Base-by-base conservation (phyloP, 2,329 filamentous ascomycete species). In the Hypoxylon sp. region DNA sequence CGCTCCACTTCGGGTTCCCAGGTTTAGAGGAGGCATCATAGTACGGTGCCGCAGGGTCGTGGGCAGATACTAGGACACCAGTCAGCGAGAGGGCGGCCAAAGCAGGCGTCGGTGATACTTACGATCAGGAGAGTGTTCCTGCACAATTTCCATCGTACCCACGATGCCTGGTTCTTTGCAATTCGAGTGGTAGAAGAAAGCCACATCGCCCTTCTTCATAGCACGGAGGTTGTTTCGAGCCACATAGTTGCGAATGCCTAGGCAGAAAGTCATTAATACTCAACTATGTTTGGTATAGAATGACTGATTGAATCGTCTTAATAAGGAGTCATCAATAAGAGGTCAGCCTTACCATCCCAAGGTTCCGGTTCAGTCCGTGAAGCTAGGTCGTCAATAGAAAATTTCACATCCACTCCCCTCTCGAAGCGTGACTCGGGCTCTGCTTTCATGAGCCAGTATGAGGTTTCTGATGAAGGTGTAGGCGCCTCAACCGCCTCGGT, bases 161-260 rank as follows among this genome's bases (percentile, higher is more conserved):
- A 88, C 92, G 43, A 98, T 92, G 2, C 91, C 94, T 0, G 93
- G 92, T 20, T 88, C 84, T 72, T 96, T 96, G 76, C 91, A 95
- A 69, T 95, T 96, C 42, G 91, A 96, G 75, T 97, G 94, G 72
- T 98, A 98, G 78, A 99, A 98, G 78, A 99, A 98, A 21, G 92
- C 93, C 26, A 93, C 81, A 71, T 99, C 95, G 47, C 93, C 93
- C 53, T 88, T 87, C 68, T 91, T 92, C 95, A 99, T 99, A 7
- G 87, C 85, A 24, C 91, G 86, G 77, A 99, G 88, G 72, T 97
- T 92, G 70, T 97, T 98, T 21, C 91, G 86, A 5, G 94, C 94
- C 13, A 69, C 69, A 52, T 74, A 74, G 37, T 72, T 72, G 45
- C 72, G 72, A 53, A 74, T 75, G 8, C 73, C 73, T 75, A 33